A percentile compares a stretch with the other conserved stretches of the same genome.
Evolutionary conservation across 345 rosid genomes (phyloP).

Genomic region (Physaria fendleri): DNA sequence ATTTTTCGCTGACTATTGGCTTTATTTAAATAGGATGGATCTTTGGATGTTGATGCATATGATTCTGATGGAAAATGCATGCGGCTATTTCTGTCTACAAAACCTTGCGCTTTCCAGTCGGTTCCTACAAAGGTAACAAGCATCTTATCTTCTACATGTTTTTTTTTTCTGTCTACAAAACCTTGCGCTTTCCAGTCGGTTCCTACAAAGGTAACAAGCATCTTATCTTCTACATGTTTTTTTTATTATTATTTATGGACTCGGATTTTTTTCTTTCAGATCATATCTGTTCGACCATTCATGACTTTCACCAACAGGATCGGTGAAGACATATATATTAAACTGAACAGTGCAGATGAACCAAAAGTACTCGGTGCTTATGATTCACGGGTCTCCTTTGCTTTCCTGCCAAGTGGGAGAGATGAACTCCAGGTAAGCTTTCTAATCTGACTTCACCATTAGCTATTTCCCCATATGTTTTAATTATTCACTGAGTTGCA

Average conservation of each 20-base stretch:
- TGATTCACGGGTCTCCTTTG: slow-evolving; percentile 78
- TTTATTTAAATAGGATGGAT: slow-evolving; percentile 67
- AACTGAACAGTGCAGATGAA: slow-evolving; percentile 68
- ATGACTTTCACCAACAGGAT: slow-evolving; percentile 91
- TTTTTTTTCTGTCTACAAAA: slow-evolving; percentile 63
- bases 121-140: slow-evolving; percentile 80
- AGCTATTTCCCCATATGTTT: neutral
- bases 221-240: neutral
- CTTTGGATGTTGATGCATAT: slow-evolving; percentile 68
- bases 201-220: slow-evolving; percentile 71
- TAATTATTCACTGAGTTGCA: slow-evolving; percentile 5
- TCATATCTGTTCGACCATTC: slow-evolving; percentile 82
- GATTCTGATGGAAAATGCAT: slow-evolving; percentile 65
- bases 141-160: neutral
- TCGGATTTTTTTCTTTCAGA: slow-evolving; percentile 38
- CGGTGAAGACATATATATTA: slow-evolving; percentile 68
- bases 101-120: slow-evolving; percentile 75
- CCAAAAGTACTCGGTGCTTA: slow-evolving; percentile 64
- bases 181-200: slow-evolving; percentile 76
- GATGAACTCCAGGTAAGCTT: slow-evolving; percentile 80
- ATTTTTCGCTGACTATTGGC: neutral
- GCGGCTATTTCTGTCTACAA: slow-evolving; percentile 75
- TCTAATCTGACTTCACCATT: slow-evolving; percentile 4
- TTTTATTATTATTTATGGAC: slow-evolving; percentile 25
- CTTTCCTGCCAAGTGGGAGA: slow-evolving; percentile 45